These are phyloP conservation scores for Aristolochia contorta DNA, from an alignment of 164 flowering plant species.

Conservation along the genomic window DNA sequence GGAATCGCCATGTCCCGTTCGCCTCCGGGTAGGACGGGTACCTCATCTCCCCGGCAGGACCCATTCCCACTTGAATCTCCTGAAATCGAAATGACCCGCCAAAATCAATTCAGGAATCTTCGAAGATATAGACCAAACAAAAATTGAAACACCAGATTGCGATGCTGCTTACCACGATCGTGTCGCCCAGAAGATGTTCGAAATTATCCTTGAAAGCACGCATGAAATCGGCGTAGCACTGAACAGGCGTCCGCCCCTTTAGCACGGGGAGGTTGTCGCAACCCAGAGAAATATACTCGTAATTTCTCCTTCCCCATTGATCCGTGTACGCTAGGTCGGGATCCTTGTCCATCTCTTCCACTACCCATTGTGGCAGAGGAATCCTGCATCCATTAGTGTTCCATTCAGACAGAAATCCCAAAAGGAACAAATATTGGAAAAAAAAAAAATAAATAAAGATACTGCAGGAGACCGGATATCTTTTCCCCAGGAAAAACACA, in stretches of 20 bases:
- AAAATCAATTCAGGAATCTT: too few relatives aligned
- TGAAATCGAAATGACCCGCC: constrained; percentile 9
- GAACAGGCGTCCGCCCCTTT: constrained; percentile 76
- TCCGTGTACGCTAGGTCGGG: constrained; percentile 86
- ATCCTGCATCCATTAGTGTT: constrained; percentile 38
- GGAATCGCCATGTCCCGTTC: constrained; percentile 87
- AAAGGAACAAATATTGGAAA: too few relatives aligned
- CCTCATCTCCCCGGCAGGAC: constrained; percentile 95
- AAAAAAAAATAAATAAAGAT: too few relatives aligned
- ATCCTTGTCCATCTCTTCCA: constrained; percentile 66
- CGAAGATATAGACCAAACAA: neutral
- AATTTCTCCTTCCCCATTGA: constrained; percentile 88
- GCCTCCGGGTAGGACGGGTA: constrained; percentile 93
- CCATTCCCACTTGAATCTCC: constrained; percentile 99
- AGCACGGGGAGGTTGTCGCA: constrained; percentile 78
- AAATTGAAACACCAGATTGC: too few relatives aligned
- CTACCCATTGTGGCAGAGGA: constrained; percentile 84
- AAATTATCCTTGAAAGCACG: constrained; percentile 74
- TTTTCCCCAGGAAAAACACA: too few relatives aligned
- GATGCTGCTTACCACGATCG: constrained; percentile 78
- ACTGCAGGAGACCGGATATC: too few relatives aligned
- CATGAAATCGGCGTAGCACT: constrained; percentile 90
- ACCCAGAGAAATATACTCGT: constrained; percentile 81
- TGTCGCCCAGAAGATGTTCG: constrained; percentile 73
- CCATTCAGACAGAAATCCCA: neutral